These are phyloP conservation scores for Zygosaccharomyces pseudobailii DNA, from an alignment of 1,139 yeast species.

Conservation along the genomic window DNA sequence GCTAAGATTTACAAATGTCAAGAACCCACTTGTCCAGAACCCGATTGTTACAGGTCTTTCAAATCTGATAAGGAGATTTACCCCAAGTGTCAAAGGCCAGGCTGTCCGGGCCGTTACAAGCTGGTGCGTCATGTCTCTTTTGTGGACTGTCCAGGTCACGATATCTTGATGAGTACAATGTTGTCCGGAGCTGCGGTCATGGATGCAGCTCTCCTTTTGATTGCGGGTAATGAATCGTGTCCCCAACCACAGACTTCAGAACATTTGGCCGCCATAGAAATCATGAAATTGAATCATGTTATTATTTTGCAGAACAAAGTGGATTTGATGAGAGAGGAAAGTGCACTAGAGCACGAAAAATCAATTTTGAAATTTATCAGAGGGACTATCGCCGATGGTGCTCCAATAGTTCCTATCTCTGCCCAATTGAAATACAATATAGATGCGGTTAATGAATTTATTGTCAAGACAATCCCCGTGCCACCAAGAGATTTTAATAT, in stretches of 20 bases:
- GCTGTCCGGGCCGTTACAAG: slow-evolving; percentile 80
- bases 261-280: slow-evolving; percentile 98
- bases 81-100: slow-evolving; percentile 86
- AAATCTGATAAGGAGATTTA: slow-evolving; percentile 91
- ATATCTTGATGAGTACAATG: slow-evolving; percentile 99
- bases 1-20: slow-evolving; percentile 96
- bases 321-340: slow-evolving; percentile 96
- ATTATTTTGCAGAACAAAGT: slow-evolving; percentile 96
- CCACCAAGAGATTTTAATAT: slow-evolving; percentile 94
- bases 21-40: slow-evolving; percentile 82
- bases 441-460: slow-evolving; percentile 96
- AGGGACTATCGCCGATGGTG: slow-evolving; percentile 98
- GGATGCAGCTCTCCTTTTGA: slow-evolving; percentile 96
- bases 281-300: slow-evolving; percentile 96
- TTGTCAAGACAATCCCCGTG: slow-evolving; percentile 92
- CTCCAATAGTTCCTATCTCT: slow-evolving; percentile 97
- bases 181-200: slow-evolving; percentile 99
- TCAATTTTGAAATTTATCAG: slow-evolving; percentile 87
- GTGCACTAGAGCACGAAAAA: slow-evolving; percentile 92
- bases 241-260: slow-evolving; percentile 99
- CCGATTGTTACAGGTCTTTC: slow-evolving; percentile 91
- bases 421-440: slow-evolving; percentile 98
- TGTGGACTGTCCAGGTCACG: slow-evolving; percentile 99
- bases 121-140: slow-evolving; percentile 95
- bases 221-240: slow-evolving; percentile 98